Conservation (phyloP, 257 asterid genomes). For the Solanum boliviense region DNA sequence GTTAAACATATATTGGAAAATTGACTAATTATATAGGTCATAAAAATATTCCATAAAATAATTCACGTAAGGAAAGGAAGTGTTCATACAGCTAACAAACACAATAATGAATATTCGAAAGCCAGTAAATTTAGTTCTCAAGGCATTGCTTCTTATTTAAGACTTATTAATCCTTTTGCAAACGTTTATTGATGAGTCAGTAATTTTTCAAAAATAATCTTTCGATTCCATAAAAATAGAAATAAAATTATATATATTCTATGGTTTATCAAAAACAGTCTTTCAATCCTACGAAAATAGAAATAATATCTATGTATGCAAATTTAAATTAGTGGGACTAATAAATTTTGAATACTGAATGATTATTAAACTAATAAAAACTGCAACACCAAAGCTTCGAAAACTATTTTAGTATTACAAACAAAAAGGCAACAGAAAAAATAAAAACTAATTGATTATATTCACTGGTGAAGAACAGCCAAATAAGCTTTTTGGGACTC, state of each 20-base stretch:
- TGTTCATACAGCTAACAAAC: background rate
- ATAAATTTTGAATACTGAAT: background rate
- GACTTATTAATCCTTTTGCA: too few species aligned
- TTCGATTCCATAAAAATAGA: too few species aligned
- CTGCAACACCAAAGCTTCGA: background rate
- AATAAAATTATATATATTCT: too few species aligned
- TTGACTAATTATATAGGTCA: background rate
- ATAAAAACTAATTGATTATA: background rate
- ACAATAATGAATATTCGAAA: background rate
- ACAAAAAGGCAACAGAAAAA: background rate
- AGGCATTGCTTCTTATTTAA: too few species aligned
- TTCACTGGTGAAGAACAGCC: background rate
- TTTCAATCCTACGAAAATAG: too few species aligned
- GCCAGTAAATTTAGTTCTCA: background rate
- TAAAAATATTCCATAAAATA: background rate
- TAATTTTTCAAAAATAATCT: too few species aligned
- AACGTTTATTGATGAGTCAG: background rate
- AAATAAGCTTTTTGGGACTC: background rate
- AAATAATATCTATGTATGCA: too few species aligned
- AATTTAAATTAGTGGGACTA: background rate
- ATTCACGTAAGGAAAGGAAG: background rate
- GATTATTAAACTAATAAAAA: background rate
- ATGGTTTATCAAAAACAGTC: too few species aligned
- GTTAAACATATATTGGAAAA: background rate
- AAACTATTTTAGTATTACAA: background rate